Percentiles rank a stretch among this genome's conserved stretches.
These are phyloP conservation scores for Yarrowia sp. DNA, from an alignment of 805 yeast species.

Conservation along the genomic window DNA sequence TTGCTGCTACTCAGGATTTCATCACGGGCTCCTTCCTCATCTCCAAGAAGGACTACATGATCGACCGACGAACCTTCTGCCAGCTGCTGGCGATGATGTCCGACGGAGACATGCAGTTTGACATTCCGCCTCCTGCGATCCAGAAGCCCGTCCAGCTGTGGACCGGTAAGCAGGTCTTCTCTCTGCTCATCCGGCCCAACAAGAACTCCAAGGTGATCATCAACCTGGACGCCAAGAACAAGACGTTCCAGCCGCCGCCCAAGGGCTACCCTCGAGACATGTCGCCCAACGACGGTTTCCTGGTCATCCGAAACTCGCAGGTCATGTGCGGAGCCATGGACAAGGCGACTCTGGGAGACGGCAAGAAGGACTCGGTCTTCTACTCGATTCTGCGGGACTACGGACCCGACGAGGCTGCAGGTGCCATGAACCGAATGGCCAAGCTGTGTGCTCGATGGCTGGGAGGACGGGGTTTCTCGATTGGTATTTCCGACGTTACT, in stretches of 20 bases:
- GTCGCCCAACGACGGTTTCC: constrained; percentile 97
- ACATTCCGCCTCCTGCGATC: constrained; percentile 92
- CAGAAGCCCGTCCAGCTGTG: constrained; percentile 84
- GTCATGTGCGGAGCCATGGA: constrained; percentile 95
- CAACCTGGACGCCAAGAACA: constrained; percentile 91
- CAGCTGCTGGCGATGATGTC: constrained; percentile 93
- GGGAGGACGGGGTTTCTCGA: constrained; percentile 95
- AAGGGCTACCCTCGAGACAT: constrained; percentile 77
- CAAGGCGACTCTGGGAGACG: constrained; percentile 93
- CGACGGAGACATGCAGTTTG: constrained; percentile 83
- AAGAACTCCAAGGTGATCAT: constrained; percentile 71
- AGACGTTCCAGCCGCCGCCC: constrained; percentile 78
- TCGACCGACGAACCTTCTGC: constrained; percentile 77
- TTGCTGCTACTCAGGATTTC: constrained; percentile 99
- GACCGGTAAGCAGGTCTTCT: constrained; percentile 97
- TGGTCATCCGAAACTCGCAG: constrained; percentile 83
- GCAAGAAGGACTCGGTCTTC: constrained; percentile 94
- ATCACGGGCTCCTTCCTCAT: constrained; percentile 93
- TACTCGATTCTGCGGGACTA: constrained; percentile 92
- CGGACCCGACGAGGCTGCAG: constrained; percentile 95
- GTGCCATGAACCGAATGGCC: constrained; percentile 99
- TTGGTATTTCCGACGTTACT: constrained; percentile 96
- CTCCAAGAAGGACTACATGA: constrained; percentile 90
- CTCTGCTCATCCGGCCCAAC: constrained; percentile 83
- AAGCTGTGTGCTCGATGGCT: constrained; percentile 92